These are phyloP conservation scores for Rhizophora apiculata DNA, from an alignment of 345 rosid species.

Conservation along the genomic window DNA sequence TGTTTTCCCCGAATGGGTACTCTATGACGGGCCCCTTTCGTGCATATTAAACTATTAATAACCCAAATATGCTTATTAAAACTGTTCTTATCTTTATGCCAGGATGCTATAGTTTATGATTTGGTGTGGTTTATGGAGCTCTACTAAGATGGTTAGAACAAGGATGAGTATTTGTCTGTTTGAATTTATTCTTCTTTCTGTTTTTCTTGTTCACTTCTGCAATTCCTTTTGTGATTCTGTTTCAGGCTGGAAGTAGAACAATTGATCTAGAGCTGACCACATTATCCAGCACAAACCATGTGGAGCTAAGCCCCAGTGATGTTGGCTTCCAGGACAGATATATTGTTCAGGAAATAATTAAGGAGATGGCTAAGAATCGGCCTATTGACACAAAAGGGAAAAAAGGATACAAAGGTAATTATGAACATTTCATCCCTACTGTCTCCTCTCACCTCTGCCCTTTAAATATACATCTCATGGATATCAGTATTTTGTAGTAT, in stretches of 20 bases:
- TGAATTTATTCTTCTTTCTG: neutral
- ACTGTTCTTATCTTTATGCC: neutral
- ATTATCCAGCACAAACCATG: constrained; percentile 80
- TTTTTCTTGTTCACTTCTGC: neutral
- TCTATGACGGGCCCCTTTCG: neutral
- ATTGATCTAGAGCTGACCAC: constrained; percentile 87
- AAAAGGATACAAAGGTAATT: constrained; percentile 77
- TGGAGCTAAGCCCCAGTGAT: constrained; percentile 93
- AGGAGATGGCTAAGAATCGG: constrained; percentile 97
- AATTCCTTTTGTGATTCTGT: neutral
- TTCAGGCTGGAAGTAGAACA: constrained; percentile 88
- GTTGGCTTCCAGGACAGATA: constrained; percentile 97
- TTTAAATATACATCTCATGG: neutral
- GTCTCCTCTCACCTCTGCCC: neutral
- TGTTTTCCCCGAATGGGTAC: neutral
- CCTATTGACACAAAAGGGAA: constrained; percentile 86
- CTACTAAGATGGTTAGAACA: neutral
- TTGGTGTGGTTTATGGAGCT: neutral
- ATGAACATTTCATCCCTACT: neutral
- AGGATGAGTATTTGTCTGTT: neutral
- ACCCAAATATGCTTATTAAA: too few species aligned
- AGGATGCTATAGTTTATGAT: neutral
- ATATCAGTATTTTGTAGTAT: neutral
- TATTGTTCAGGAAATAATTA: constrained; percentile 88
- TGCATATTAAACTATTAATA: too few species aligned